A percentile compares a stretch with the other conserved stretches of the same genome.
Evolutionary conservation across 73 alveolate genomes (phyloP).

Genomic region (Uronychia setigera): DNA sequence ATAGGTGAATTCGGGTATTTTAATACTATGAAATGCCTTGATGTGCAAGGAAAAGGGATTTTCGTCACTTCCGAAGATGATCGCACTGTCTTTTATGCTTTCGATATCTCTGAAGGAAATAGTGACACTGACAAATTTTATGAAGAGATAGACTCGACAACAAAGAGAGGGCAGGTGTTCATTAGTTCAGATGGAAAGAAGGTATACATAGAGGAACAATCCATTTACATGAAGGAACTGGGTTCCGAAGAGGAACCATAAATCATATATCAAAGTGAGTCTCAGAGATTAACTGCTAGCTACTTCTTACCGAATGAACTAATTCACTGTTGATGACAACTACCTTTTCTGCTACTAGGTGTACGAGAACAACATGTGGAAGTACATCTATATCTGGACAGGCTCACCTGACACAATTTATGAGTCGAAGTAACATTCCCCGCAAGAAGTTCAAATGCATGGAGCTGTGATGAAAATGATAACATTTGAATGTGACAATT

Average conservation of each 20-base stretch:
- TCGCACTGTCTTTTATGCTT: too few species aligned
- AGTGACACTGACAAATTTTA: neutral
- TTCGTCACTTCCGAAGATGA: too few species aligned
- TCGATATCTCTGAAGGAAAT: too few species aligned
- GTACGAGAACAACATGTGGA: neutral
- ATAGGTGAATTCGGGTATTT: too few species aligned
- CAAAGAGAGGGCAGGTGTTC: neutral
- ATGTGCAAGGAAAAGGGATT: too few species aligned
- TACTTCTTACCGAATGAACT: too few species aligned
- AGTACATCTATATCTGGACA: neutral
- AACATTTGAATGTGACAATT: too few species aligned
- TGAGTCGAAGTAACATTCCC: neutral
- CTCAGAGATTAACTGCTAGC: too few species aligned
- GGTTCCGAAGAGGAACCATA: neutral
- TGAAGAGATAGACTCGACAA: neutral
- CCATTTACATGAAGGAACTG: too few species aligned
- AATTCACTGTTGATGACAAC: neutral
- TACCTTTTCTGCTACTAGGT: neutral
- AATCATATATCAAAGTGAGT: neutral
- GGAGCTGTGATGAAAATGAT: neutral
- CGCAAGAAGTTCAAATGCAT: neutral
- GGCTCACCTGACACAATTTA: neutral
- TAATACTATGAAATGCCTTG: too few species aligned
- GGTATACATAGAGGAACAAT: neutral
- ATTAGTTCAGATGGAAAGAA: neutral